phyloP scores from a whole-genome alignment of 805 yeast species.

The Nakazawaea holstii region DNA sequence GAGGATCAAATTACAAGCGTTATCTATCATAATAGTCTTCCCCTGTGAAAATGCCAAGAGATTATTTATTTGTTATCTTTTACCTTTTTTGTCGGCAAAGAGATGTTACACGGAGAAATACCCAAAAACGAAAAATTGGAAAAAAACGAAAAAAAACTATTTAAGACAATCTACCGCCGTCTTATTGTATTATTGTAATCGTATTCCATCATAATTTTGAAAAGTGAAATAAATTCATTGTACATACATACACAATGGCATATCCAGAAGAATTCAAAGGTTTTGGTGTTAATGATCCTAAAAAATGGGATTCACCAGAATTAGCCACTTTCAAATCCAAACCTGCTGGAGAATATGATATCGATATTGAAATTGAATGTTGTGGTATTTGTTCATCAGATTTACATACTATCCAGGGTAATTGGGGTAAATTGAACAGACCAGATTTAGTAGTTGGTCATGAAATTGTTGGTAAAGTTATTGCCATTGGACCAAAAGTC shows the following conservation, averaged over 20 bases:
- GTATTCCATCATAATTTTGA: background rate
- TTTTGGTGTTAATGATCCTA: constrained; percentile 20
- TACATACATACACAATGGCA: constrained; percentile 10
- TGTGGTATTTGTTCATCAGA: constrained; percentile 50
- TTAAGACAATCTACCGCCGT: background rate
- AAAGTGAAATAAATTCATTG: too few species aligned
- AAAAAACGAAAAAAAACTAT: too few species aligned
- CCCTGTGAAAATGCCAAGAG: too few species aligned
- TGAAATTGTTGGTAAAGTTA: constrained; percentile 39
- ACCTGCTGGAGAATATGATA: constrained; percentile 26
- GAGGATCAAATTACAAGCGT: too few species aligned
- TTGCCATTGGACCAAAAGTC: constrained; percentile 32
- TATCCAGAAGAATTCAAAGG: constrained; percentile 23
- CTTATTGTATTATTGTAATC: background rate
- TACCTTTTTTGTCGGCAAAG: too few species aligned
- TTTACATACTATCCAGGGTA: constrained; percentile 36
- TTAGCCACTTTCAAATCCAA: constrained; percentile 19
- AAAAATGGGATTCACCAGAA: constrained; percentile 18
- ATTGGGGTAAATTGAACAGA: constrained; percentile 27
- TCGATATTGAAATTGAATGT: constrained; percentile 37
- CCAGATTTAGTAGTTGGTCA: constrained; percentile 32
- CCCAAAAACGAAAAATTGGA: too few species aligned
- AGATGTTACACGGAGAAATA: too few species aligned
- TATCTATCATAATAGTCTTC: too few species aligned
- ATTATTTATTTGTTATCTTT: too few species aligned